Evolutionary conservation across 805 yeast genomes (phyloP).

Genomic region (Barnettozyma siamensis): DNA sequence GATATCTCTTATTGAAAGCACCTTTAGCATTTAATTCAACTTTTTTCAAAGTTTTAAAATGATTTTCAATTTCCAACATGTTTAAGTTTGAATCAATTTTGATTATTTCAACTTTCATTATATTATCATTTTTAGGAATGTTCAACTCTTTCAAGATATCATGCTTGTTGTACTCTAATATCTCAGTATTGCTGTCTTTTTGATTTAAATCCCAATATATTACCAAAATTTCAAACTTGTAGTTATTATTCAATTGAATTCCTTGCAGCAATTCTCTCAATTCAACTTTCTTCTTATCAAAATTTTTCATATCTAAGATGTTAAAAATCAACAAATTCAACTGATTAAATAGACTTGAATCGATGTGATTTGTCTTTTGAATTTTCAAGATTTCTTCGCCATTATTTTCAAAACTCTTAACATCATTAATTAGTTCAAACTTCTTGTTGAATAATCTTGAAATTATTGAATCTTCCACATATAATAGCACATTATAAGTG

Average conservation of each 20-base stretch:
- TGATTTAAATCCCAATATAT: slow-evolving; percentile 36
- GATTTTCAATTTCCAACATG: slow-evolving; percentile 16
- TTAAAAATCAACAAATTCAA: slow-evolving; percentile 33
- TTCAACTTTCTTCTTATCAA: slow-evolving; percentile 25
- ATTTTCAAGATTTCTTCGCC: slow-evolving; percentile 16
- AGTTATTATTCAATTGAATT: slow-evolving; percentile 29
- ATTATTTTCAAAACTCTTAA: slow-evolving; percentile 1
- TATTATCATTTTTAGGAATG: slow-evolving; percentile 23
- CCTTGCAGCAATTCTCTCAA: slow-evolving; percentile 31
- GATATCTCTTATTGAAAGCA: slow-evolving; percentile 20
- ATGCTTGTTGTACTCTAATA: slow-evolving; percentile 17
- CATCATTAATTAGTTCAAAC: slow-evolving; percentile 21
- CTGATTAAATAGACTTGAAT: slow-evolving; percentile 23
- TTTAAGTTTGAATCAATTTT: slow-evolving; percentile 27
- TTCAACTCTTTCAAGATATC: slow-evolving; percentile 29
- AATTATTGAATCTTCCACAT: slow-evolving; percentile 24
- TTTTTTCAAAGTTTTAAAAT: slow-evolving; percentile 20
- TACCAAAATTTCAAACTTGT: slow-evolving; percentile 28
- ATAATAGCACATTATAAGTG: slow-evolving; percentile 13
- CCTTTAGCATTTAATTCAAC: slow-evolving; percentile 31
- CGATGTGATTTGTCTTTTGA: slow-evolving; percentile 21
- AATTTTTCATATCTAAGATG: slow-evolving; percentile 30
- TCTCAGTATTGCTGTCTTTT: slow-evolving; percentile 21
- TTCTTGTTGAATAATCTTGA: slow-evolving; percentile 30
- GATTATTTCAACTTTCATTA: slow-evolving; percentile 25